Evolutionary conservation across 495 filamentous ascomycete species (phyloP).

Genomic region (Talaromyces thailandensis): DNA sequence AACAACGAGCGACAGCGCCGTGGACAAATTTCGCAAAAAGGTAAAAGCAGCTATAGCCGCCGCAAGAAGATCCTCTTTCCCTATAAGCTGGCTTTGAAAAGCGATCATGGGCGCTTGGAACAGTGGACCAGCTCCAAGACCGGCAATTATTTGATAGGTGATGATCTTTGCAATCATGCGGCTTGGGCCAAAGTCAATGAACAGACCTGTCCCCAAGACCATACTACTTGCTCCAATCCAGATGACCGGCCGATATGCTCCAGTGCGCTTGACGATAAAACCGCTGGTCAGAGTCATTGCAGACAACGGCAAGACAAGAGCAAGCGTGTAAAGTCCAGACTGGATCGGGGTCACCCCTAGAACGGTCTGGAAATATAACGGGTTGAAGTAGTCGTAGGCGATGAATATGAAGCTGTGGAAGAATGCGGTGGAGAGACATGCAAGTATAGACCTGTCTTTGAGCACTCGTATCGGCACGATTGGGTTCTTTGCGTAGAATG

Average conservation of each 20-base stretch:
- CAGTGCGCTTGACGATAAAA: constrained; percentile 41
- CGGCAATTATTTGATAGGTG: constrained; percentile 40
- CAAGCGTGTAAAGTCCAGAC: constrained; percentile 64
- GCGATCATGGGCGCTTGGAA: constrained; percentile 51
- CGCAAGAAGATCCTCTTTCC: constrained; percentile 22
- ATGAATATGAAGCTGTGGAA: constrained; percentile 37
- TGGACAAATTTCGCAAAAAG: constrained; percentile 26
- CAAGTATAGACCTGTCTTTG: neutral
- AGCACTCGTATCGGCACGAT: constrained; percentile 21
- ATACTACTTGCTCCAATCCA: constrained; percentile 48
- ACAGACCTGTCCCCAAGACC: constrained; percentile 56
- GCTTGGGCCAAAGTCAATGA: constrained; percentile 45
- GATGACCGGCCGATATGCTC: constrained; percentile 43
- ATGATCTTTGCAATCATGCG: constrained; percentile 53
- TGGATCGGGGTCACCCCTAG: constrained; percentile 54
- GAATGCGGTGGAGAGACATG: constrained; percentile 18
- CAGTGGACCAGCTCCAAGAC: constrained; percentile 55
- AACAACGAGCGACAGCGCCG: constrained; percentile 31
- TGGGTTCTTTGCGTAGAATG: constrained; percentile 12
- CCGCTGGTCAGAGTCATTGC: constrained; percentile 37
- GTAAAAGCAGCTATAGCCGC: constrained; percentile 28
- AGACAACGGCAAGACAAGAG: constrained; percentile 55
- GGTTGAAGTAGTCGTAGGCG: constrained; percentile 39
- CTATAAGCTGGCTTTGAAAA: constrained; percentile 25
- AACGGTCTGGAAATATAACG: constrained; percentile 48